Evolutionary conservation across 1,139 yeast genomes (phyloP), one percentile per base, ranked within the genome.

Genomic region (Magnusiomyces suaveolens): DNA sequence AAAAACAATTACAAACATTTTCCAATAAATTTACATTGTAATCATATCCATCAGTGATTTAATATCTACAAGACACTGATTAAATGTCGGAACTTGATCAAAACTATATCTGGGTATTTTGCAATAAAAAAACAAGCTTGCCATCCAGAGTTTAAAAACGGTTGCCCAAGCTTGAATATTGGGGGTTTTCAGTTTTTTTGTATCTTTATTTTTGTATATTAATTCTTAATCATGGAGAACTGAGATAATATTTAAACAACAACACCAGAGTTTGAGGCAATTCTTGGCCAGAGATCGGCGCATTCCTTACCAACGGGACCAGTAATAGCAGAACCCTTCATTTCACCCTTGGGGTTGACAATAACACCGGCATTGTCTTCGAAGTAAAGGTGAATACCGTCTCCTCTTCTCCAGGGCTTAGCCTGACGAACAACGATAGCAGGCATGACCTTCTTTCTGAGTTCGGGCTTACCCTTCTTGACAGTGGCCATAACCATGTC

Each of bases 301-400:
- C 98, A 92, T 83, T 94, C 99, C 83, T 92, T 94, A 78, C 97
- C 98, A 74, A 94, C 99, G 72, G 99, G 98, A 78, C 99, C 99
- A 74, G 98, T 92, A 76, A 94, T 92, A 73, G 98, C 98, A 69
- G 98, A 94, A 80, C 99, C 99, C 84, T 94, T 94, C 98, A 94
- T 94, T 81, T 94, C 99, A 83, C 99, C 99, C 92, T 94, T 94
- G 75, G 99, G 98, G 82, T 94, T 94, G 75, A 92, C 98, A 74
- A 94, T 94, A 77, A 94, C 99, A 85, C 99, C 99, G 66, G 99
- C 99, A 75, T 94, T 94, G 81, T 94, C 99, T 84, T 94, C 99
- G 72, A 94, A 94, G 90, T 94, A 94, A 77, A 94, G 88, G 89
- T 77, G 94, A 72, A 89, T 87, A 87, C 99, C 99, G 75, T 94